Percentiles rank a stretch among this genome's conserved stretches.
Evolutionary conservation across 2,329 filamentous ascomycete genomes (phyloP).

Genomic region (Lachnellula cervina): DNA sequence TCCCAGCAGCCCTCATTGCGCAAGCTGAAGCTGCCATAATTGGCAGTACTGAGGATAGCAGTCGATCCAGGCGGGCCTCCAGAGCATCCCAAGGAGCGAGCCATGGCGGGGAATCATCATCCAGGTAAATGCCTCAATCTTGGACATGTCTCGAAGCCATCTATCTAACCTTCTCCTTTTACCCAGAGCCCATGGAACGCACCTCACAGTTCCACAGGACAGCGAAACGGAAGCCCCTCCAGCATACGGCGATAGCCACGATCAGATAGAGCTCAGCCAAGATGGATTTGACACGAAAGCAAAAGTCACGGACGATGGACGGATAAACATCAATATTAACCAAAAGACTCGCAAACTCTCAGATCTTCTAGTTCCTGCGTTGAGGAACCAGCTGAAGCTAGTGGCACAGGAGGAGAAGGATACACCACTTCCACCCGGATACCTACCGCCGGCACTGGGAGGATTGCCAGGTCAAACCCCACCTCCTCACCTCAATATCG

Average conservation of each 20-base stretch:
- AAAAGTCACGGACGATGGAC: constrained; percentile 64
- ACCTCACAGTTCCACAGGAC: constrained; percentile 21
- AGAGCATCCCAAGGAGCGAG: constrained; percentile 3
- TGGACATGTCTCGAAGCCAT: not conserved
- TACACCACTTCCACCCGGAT: constrained; percentile 55
- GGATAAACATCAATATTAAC: constrained; percentile 75
- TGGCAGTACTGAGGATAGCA: constrained; percentile 22
- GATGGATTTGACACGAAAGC: constrained; percentile 60
- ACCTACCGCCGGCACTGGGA: constrained; percentile 68
- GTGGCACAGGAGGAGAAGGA: constrained; percentile 45
- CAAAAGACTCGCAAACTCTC: constrained; percentile 63
- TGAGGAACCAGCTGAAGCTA: constrained; percentile 47
- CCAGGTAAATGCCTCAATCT: not conserved
- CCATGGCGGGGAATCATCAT: constrained; percentile 2
- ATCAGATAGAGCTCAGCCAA: constrained; percentile 55
- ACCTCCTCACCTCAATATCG: constrained; percentile 60
- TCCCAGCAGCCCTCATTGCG: constrained; percentile 26
- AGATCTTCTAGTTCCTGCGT: constrained; percentile 60
- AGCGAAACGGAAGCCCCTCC: constrained; percentile 37
- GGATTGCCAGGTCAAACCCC: constrained; percentile 55
- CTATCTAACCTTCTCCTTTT: not conserved
- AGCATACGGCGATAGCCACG: constrained; percentile 53
- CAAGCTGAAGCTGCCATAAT: constrained; percentile 31
- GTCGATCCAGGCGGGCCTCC: not conserved
- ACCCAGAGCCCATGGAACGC: constrained; percentile 8